Conservation (phyloP, 345 rosid species). For the Eucalyptus cloeziana region DNA sequence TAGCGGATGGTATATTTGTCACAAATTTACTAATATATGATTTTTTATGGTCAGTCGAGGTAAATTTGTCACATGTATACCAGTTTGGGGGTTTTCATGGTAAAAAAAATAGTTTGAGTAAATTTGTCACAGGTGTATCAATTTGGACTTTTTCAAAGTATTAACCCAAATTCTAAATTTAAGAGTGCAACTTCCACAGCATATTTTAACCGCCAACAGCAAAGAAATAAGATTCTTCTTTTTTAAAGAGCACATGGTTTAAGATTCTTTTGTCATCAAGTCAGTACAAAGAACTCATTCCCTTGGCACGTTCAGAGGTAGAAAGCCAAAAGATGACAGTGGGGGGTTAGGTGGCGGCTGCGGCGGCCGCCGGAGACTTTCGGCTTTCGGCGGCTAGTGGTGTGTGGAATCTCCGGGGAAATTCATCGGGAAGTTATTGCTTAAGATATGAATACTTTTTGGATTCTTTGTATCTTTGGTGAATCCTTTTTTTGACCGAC, state of each 20-base stretch:
- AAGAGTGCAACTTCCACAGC: not conserved
- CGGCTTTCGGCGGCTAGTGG: not conserved
- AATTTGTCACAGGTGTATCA: too few species aligned
- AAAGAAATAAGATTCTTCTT: not conserved
- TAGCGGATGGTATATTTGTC: too few species aligned
- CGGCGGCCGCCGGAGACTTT: not conserved
- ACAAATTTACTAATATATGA: too few species aligned
- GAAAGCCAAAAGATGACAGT: not conserved
- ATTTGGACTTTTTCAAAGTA: too few species aligned
- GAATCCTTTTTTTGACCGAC: not conserved
- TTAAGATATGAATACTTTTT: not conserved
- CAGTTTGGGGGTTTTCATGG: too few species aligned
- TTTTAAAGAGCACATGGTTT: not conserved
- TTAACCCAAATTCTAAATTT: not conserved
- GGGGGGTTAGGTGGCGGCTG: not conserved
- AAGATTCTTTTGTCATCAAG: not conserved
- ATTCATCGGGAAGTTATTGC: not conserved
- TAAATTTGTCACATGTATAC: too few species aligned
- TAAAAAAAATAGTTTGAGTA: too few species aligned
- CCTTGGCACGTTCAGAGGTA: not conserved
- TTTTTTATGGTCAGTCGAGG: too few species aligned
- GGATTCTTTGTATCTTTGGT: not conserved
- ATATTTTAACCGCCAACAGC: not conserved
- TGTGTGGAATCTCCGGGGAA: not conserved
- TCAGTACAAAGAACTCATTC: not conserved